phyloP scores from a whole-genome alignment of 495 filamentous ascomycete species.

The Podospora tetraspora region DNA sequence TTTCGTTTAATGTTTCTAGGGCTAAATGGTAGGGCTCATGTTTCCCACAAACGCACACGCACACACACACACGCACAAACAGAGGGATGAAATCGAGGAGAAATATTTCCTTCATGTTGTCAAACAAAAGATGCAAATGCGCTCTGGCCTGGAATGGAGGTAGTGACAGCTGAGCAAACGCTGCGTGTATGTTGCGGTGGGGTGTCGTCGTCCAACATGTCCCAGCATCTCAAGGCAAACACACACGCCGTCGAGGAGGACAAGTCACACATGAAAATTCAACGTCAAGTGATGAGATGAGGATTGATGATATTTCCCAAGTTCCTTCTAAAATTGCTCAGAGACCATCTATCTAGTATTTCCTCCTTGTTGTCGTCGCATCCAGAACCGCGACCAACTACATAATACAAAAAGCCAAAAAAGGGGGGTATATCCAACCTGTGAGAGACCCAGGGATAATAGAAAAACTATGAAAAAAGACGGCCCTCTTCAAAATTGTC shows the following conservation, averaged over 20 bases:
- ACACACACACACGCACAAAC: background rate
- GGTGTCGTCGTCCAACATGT: background rate
- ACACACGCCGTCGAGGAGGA: background rate
- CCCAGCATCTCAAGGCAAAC: background rate
- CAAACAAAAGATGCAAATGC: background rate
- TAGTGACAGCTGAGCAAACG: background rate
- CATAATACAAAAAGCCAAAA: slow-evolving; percentile 12
- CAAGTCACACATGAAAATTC: background rate
- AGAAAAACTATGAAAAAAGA: slow-evolving; percentile 13
- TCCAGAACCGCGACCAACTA: slow-evolving; percentile 4
- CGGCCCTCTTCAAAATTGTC: slow-evolving; percentile 19
- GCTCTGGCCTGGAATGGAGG: background rate
- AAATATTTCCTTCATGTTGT: background rate
- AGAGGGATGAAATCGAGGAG: background rate
- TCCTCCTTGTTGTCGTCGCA: slow-evolving; percentile 1
- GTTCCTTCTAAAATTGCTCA: background rate
- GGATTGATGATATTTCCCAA: background rate
- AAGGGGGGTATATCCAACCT: slow-evolving; percentile 36
- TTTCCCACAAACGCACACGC: background rate
- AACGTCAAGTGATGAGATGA: background rate
- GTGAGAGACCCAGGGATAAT: slow-evolving; percentile 21
- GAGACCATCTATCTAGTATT: slow-evolving; percentile 1
- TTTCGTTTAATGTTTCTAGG: background rate
- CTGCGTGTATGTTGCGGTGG: background rate
- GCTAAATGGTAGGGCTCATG: background rate